Evolutionary conservation across 1,284 basidiomycete genomes (phyloP).

Genomic region (Rhodotorula sp.): DNA sequence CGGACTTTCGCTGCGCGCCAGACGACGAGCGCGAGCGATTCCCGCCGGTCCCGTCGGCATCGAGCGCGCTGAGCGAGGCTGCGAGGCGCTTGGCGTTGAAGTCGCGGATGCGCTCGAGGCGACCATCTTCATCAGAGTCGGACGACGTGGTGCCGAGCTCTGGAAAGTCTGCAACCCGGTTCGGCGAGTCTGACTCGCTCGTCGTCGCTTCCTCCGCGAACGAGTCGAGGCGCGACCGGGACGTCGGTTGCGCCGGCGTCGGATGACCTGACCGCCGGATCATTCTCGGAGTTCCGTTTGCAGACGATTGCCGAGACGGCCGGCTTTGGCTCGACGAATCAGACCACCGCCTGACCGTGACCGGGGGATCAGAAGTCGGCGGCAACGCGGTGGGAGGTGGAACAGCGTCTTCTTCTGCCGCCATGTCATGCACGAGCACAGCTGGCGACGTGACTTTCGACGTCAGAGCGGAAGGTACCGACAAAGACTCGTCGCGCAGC

Average conservation of each 20-base stretch:
- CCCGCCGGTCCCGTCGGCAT: background rate
- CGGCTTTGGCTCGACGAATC: conserved; percentile 1
- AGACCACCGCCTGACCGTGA: background rate
- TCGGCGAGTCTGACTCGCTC: conserved; percentile 21
- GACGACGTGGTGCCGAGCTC: conserved; percentile 29
- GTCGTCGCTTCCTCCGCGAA: conserved; percentile 35
- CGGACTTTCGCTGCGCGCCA: conserved; percentile 5
- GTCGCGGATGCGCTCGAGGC: background rate
- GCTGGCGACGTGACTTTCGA: background rate
- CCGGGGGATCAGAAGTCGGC: background rate
- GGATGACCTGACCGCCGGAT: background rate
- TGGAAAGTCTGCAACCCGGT: conserved; percentile 9
- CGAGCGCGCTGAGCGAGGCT: conserved; percentile 15
- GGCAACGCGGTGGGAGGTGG: background rate
- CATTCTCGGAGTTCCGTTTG: background rate
- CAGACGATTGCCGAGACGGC: conserved; percentile 2
- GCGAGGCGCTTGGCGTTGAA: conserved; percentile 17
- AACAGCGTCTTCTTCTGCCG: background rate
- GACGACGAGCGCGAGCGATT: conserved; percentile 4
- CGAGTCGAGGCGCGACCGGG: conserved; percentile 15
- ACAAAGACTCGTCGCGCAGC: conserved; percentile 22
- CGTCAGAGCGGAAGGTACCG: conserved; percentile 16
- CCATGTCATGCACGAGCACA: background rate
- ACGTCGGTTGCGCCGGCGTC: background rate
- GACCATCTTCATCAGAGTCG: conserved; percentile 25